Conservation (phyloP, 805 yeast genomes). For the Kodamaea laetipori region DNA sequence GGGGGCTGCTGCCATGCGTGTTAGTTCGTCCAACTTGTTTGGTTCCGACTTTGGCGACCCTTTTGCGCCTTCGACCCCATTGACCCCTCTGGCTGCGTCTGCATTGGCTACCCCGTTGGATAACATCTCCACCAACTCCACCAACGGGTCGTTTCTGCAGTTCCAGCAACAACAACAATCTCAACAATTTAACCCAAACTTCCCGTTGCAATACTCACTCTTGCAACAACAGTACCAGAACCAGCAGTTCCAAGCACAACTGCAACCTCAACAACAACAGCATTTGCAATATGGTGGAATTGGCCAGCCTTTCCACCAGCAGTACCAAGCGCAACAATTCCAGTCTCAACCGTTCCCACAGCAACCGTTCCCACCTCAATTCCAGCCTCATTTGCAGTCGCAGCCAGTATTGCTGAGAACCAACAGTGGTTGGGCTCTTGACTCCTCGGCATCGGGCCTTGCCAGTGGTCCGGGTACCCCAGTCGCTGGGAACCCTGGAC, state of each 20-base stretch:
- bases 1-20: conserved; percentile 20
- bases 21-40: conserved; percentile 23
- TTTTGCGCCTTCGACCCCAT: conserved; percentile 13
- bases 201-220: conserved; percentile 9
- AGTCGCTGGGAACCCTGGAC: conserved; percentile 24
- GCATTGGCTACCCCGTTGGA: conserved; percentile 20
- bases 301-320: conserved; percentile 16
- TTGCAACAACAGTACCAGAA: conserved; percentile 11
- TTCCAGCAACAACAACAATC: conserved; percentile 23
- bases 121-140: conserved; percentile 21
- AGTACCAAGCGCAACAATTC: conserved; percentile 7
- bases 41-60: conserved; percentile 23
- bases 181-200: neutral
- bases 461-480: conserved; percentile 34
- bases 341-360: conserved; percentile 11
- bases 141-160: conserved; percentile 25
- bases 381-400: conserved; percentile 14
- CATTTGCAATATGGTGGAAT: conserved; percentile 6
- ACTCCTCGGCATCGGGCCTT: conserved; percentile 21
- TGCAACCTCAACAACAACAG: conserved; percentile 1
- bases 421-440: conserved; percentile 45
- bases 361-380: conserved; percentile 4
- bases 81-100: conserved; percentile 22
- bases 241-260: conserved; percentile 9
- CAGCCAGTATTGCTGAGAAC: conserved; percentile 36